Evolutionary conservation across 2,329 filamentous ascomycete genomes (phyloP), one percentile per base, ranked within the genome.

Genomic region (Chrysosporium keratinophilum): DNA sequence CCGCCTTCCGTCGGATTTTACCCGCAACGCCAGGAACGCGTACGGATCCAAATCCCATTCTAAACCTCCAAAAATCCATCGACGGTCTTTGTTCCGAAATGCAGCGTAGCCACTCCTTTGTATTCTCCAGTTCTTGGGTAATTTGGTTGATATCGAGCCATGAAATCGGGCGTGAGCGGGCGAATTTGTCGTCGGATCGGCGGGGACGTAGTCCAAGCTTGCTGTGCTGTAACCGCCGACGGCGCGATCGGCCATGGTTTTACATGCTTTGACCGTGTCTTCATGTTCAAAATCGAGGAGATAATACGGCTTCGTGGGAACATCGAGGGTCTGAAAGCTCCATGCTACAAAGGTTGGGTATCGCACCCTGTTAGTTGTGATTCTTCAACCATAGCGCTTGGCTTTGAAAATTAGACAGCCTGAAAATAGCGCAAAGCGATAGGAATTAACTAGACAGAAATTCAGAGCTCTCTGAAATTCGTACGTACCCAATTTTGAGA

Each of bases 41-140:
- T 95, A 97, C 2, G 87, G 83, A 64, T 95, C 90, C 50, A 96
- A 84, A 66, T 97, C 85, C 88, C 88, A 96, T 19, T 88, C 74
- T 34, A 86, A 76, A 54, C 83, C 84, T 40, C 93, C 93, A 64
- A 97, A 95, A n/a, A 95, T 69, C 17, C 88, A 94, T 3, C 78
- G 78, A 46, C 83, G 80, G 64, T 95, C 88, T 47, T 80, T 76
- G 17, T 94, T 97, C 55, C 91, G 79, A 76, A 88, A 98, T 1
- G 85, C 93, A 1, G 93, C 90, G 68, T 91, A 98, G 43, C 93
- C 93, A 2, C 69, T 72, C 53, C 70, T 63, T 53, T 73, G 67
- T 1, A 73, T 65, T 10, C 68, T 64, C 69, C 70, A 73, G 51
- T 91, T 79, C 10, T 75, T 71, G 0, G 93, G 93, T 1, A 98